Percentiles rank a stretch among this genome's conserved stretches.
These are phyloP conservation scores for Mycena amicta DNA, from an alignment of 768 basidiomycete genomes.

Conservation along the genomic window DNA sequence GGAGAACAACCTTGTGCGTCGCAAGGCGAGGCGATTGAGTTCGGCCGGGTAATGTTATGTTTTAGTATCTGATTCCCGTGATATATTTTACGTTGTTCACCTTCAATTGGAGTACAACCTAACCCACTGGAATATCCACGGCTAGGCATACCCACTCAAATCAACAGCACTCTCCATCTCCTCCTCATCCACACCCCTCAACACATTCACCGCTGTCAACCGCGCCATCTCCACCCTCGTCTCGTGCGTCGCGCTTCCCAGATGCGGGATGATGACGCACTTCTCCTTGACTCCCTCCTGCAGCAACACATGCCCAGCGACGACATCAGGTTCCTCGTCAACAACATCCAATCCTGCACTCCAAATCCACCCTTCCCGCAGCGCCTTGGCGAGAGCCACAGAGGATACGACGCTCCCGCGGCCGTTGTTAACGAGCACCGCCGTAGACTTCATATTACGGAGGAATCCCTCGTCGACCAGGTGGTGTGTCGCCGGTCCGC, in stretches of 20 bases:
- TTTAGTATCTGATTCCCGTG: too few species aligned
- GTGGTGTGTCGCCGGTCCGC: slow-evolving; percentile 71
- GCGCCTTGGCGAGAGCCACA: slow-evolving; percentile 79
- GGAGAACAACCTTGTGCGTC: too few species aligned
- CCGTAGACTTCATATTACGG: slow-evolving; percentile 79
- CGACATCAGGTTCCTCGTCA: slow-evolving; percentile 84
- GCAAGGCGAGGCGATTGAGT: too few species aligned
- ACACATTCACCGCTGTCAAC: slow-evolving; percentile 67
- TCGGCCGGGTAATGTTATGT: too few species aligned
- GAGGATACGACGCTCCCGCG: slow-evolving; percentile 92
- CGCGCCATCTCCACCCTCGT: slow-evolving; percentile 82
- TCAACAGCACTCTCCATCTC: slow-evolving; percentile 36
- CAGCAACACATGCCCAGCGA: slow-evolving; percentile 75
- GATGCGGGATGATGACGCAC: slow-evolving; percentile 86
- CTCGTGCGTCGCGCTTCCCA: slow-evolving; percentile 89
- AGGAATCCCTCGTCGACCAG: slow-evolving; percentile 74
- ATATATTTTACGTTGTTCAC: too few species aligned
- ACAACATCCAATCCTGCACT: slow-evolving; percentile 94
- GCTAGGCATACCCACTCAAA: background rate
- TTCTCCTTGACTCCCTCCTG: slow-evolving; percentile 46
- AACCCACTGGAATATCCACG: too few species aligned
- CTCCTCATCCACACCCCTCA: slow-evolving; percentile 55
- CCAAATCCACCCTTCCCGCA: slow-evolving; percentile 81
- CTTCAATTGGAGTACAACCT: too few species aligned
- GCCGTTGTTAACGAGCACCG: slow-evolving; percentile 82